phyloP scores from a whole-genome alignment of 805 yeast species.

The Yarrowia sp. region DNA sequence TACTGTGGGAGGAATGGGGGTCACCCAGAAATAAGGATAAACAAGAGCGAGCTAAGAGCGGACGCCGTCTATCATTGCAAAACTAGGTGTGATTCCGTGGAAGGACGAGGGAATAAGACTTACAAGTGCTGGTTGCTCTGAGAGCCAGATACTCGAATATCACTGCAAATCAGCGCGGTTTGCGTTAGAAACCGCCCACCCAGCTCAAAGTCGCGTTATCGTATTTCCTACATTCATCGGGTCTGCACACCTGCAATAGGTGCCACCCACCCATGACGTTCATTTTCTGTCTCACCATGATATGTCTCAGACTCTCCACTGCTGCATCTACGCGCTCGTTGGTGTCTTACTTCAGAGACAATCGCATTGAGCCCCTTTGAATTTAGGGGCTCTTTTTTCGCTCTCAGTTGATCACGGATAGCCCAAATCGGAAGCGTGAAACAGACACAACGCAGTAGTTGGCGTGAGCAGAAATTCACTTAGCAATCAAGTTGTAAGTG shows the following conservation, averaged over 20 bases:
- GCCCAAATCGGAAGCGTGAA: not conserved
- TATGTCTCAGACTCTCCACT: slow-evolving; percentile 2
- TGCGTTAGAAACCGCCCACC: too few species aligned
- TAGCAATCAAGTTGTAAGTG: too few species aligned
- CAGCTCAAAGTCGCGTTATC: too few species aligned
- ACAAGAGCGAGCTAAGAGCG: not conserved
- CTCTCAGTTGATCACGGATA: not conserved
- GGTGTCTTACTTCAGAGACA: slow-evolving; percentile 8
- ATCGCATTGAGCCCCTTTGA: slow-evolving; percentile 20
- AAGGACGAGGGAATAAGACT: not conserved
- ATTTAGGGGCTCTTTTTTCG: not conserved
- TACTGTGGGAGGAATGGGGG: not conserved
- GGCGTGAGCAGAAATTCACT: too few species aligned
- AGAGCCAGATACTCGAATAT: too few species aligned
- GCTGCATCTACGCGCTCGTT: not conserved
- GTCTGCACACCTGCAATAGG: not conserved
- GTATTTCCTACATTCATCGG: not conserved
- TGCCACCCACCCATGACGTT: slow-evolving; percentile 5
- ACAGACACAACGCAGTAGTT: too few species aligned
- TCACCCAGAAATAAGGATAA: not conserved
- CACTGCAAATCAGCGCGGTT: too few species aligned
- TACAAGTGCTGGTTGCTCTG: too few species aligned
- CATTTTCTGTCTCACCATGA: slow-evolving; percentile 23
- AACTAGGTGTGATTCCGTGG: not conserved
- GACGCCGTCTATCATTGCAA: not conserved